Evolutionary conservation across 495 filamentous ascomycete genomes (phyloP).

Genomic region (Rusavskia elegans): DNA sequence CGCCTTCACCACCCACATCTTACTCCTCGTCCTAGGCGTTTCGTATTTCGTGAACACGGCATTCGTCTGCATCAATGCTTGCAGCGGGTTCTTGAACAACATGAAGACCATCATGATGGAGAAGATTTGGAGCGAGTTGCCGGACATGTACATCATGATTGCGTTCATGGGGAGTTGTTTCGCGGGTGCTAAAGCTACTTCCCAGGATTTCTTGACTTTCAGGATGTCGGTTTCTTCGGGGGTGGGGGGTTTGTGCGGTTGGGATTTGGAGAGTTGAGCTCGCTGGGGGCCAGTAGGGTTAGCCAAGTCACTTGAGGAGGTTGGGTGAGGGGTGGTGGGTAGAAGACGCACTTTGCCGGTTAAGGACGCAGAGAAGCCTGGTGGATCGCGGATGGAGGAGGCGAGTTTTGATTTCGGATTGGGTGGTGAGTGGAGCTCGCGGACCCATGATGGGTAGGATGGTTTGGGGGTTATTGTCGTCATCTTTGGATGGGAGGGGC

Average conservation of each 20-base stretch:
- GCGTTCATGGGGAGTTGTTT: constrained; percentile 96
- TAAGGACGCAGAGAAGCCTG: constrained; percentile 53
- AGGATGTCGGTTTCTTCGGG: constrained; percentile 78
- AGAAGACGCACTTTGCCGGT: constrained; percentile 35
- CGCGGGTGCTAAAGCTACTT: constrained; percentile 82
- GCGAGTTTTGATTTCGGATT: constrained; percentile 38
- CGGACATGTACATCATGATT: constrained; percentile 99
- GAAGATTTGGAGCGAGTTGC: constrained; percentile 96
- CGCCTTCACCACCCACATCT: constrained; percentile 64
- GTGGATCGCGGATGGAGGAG: constrained; percentile 62
- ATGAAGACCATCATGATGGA: constrained; percentile 99
- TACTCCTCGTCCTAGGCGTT: constrained; percentile 55
- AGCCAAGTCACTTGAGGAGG: not conserved
- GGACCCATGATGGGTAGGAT: constrained; percentile 42
- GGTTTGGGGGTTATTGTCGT: not conserved
- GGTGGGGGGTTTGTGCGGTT: constrained; percentile 42
- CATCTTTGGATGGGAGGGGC: constrained; percentile 2
- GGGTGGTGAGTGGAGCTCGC: constrained; percentile 55
- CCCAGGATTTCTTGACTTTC: constrained; percentile 98
- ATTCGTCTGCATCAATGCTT: constrained; percentile 65
- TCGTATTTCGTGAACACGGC: constrained; percentile 77
- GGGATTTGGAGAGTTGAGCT: constrained; percentile 21
- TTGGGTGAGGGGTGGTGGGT: not conserved
- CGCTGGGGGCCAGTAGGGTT: constrained; percentile 18
- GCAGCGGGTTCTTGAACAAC: constrained; percentile 92